Conservation (phyloP, 2,329 filamentous ascomycete species). For the Domatiomyces catenatus region DNA sequence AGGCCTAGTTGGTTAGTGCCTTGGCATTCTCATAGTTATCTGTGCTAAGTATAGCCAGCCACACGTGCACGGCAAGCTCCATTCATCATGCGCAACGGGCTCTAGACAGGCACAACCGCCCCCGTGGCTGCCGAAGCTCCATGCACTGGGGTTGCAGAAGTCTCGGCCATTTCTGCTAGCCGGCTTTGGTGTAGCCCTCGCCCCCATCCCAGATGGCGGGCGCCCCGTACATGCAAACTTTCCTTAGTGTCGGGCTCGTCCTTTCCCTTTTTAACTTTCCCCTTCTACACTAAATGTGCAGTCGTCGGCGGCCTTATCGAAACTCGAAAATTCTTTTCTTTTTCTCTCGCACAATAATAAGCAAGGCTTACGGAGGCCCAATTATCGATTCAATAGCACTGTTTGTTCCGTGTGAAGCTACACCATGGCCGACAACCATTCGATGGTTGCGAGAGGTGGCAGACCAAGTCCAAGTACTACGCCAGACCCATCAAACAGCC, state of each 20-base stretch:
- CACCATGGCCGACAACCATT: constrained; percentile 4
- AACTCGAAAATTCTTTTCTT: background rate
- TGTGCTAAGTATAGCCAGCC: no score
- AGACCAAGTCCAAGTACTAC: constrained; percentile 4
- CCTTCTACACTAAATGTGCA: no score
- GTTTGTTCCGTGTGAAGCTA: background rate
- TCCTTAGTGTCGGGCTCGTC: background rate
- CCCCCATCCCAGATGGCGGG: no score
- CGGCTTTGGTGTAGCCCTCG: no score
- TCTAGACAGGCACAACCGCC: no score
- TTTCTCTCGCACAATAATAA: background rate
- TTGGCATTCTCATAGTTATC: no score
- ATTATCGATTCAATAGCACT: background rate
- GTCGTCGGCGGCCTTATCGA: background rate
- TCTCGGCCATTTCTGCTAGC: no score
- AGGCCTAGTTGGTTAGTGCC: no score
- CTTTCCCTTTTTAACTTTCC: background rate
- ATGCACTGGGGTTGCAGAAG: no score
- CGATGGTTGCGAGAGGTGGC: constrained; percentile 10
- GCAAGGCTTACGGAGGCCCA: background rate
- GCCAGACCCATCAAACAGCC: constrained; percentile 7
- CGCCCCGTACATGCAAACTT: background rate
- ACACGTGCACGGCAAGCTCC: no score
- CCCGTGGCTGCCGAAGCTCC: no score
- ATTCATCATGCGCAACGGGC: no score